These are phyloP conservation scores for Hypericum androsaemum DNA, from an alignment of 345 rosid genomes.

Conservation along the genomic window DNA sequence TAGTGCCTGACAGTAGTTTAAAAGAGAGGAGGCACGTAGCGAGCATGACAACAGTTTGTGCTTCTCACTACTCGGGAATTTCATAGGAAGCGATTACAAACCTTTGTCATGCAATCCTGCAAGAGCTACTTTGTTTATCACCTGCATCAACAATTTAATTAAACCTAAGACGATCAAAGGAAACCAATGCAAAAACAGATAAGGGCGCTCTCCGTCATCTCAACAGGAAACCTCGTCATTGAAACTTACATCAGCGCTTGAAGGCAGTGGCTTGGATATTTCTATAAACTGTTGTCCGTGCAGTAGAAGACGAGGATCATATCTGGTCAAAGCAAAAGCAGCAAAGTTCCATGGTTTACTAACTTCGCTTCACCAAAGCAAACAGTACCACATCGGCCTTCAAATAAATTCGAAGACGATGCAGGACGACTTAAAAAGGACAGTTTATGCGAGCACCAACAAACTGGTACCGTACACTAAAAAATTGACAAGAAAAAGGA, in stretches of 20 bases:
- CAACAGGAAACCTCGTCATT: slow-evolving; percentile 1
- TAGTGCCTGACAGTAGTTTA: no score
- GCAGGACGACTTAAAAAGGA: neutral
- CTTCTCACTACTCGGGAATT: neutral
- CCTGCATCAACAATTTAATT: slow-evolving; percentile 34
- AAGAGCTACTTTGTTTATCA: slow-evolving; percentile 47
- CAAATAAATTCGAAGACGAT: neutral
- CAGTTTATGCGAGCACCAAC: no score
- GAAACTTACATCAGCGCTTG: slow-evolving; percentile 54
- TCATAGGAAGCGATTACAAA: slow-evolving; percentile 14
- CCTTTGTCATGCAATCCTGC: slow-evolving; percentile 96
- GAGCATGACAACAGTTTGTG: neutral
- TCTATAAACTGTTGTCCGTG: slow-evolving; percentile 88
- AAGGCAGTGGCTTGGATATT: slow-evolving; percentile 65
- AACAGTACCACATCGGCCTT: neutral
- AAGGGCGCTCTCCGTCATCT: neutral
- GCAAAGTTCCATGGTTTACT: neutral
- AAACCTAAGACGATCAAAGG: neutral
- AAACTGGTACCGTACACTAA: no score
- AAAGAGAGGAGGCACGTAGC: no score
- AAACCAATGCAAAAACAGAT: neutral
- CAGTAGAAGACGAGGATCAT: slow-evolving; percentile 60
- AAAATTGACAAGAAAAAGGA: no score
- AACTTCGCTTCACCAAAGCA: neutral
- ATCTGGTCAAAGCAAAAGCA: slow-evolving; percentile 31